Evolutionary conservation across 1,284 basidiomycete species (phyloP), one percentile per base, ranked within the genome.

Genomic region (Cryptococcus sp.): DNA sequence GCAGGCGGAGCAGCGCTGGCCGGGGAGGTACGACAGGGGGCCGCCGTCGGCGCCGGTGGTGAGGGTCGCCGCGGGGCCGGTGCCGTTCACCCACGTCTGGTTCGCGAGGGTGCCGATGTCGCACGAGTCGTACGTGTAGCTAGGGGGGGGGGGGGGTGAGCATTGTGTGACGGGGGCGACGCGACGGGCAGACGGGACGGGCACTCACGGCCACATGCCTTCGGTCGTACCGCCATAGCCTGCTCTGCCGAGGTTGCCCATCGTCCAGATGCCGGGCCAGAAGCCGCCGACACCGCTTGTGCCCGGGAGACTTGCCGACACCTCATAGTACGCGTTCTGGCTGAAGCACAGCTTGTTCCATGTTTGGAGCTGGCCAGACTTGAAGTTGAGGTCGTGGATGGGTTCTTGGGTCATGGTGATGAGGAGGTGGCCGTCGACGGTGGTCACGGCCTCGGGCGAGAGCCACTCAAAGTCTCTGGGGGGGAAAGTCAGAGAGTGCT

Each of bases 361-460:
- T 0, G 76, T 73, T 57, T 79, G 79, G 18, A 82, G 53, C 78
- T 81, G 80, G 28, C 80, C 82, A 9, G 77, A 79, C 51, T 85
- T 81, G 73, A 87, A 95, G 67, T 89, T 79, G 60, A 97, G 80
- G 56, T 82, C 83, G 75, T 97, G 86, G 46, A 80, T 87, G 47
- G 79, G 68, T 67, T 85, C 85, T 65, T 84, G 67, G 0, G 81
- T 83, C 56, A 95, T 77, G 0, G 87, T 91, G 68, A 98, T 87
- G 66, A 88, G 82, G 37, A 98, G 82, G 42, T 85, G 80, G n/a
- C 95, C 95, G 65, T 85, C 81, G 53, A 78, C 78, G 2, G 95
- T 98, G 2, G 84, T 89, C 53, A 93, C 80, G 3, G 88, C 87
- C 7, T 80, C 82, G 2, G 94, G 93, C 67, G 90, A 87, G 76